Evolutionary conservation across 306 rosid species (phyloP), one percentile per base, ranked within the genome.

Genomic region (Dalbergia cochinchinensis): DNA sequence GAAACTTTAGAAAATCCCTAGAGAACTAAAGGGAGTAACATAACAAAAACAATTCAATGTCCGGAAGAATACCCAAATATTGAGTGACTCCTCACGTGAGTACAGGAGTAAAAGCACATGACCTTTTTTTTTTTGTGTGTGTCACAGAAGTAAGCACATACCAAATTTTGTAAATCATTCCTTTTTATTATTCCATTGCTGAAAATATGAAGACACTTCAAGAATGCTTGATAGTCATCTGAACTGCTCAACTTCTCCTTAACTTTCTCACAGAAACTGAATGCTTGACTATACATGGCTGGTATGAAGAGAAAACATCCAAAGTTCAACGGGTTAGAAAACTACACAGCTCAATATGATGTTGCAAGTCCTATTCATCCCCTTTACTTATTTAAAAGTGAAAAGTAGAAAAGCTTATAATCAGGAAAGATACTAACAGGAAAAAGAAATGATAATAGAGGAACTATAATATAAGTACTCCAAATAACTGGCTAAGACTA

Each of bases 161-260:
- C 99, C 96, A 96, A 80, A 83, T 81, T 89, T 80, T 89, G 96
- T 41, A 96, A 88, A 80, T 96, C 98, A 75, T 85, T 85, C 87
- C 94, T 87, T 87, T 90, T 90, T 74, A 96, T 93, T 82, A 96
- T 96, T 79, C 97, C 98, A 67, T 79, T 90, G 93, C 89, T 85
- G 87, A 87, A 96, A 70, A 96, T 96, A 70, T 90, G 81, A 82
- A 96, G 94, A 85, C 91, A 93, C 88, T 91, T 96, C 91, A 91
- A 88, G 87, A 96, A 91, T 33, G 91, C 77, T 78, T 88, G 94
- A 86, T 89, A 96, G 82, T 90, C 99, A 86, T 93, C 97, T 55
- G 83, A 76, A 71, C 94, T 91, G 85, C 88, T 83, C 85, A 96
- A 85, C 88, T 88, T 90, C 85, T 91, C 96, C 87, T 90, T 96